A percentile compares a stretch with the other conserved stretches of the same genome.
These are phyloP conservation scores for Penicillium egyptiacum DNA, from an alignment of 495 filamentous ascomycete species.

Conservation along the genomic window DNA sequence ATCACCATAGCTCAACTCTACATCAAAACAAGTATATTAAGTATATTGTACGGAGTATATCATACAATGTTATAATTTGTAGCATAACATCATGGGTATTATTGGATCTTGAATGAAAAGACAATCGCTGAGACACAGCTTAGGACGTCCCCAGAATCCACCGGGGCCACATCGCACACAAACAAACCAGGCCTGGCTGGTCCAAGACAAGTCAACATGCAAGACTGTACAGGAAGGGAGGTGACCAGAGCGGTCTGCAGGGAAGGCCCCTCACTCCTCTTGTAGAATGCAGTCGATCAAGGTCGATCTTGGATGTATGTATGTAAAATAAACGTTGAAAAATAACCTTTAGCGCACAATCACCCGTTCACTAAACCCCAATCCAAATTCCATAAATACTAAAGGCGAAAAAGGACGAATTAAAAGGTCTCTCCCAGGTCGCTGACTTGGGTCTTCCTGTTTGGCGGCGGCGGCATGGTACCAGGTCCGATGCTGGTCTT, in stretches of 20 bases:
- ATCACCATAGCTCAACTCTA: neutral
- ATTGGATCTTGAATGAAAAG: constrained; percentile 29
- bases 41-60: no score
- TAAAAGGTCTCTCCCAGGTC: constrained; percentile 70
- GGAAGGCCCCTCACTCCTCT: constrained; percentile 3
- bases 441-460: constrained; percentile 50
- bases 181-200: constrained; percentile 12
- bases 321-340: constrained; percentile 17
- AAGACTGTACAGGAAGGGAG: constrained; percentile 23
- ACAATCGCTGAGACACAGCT: constrained; percentile 48
- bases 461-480: constrained; percentile 53
- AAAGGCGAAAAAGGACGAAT: neutral
- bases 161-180: constrained; percentile 14
- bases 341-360: constrained; percentile 6
- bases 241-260: constrained; percentile 7
- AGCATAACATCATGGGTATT: constrained; percentile 34
- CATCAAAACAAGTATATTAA: no score
- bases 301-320: constrained; percentile 10
- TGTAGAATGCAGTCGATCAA: constrained; percentile 16
- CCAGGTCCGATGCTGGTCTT: constrained; percentile 50
- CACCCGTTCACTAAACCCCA: constrained; percentile 5
- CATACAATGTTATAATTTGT: neutral
- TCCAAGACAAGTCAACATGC: constrained; percentile 2
- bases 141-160: constrained; percentile 40
- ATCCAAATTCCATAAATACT: neutral